Percentiles rank a stretch among this genome's conserved stretches.
Evolutionary conservation across 176 grass and related monocot genomes (phyloP).

Genomic region (Tillandsia leiboldiana): DNA sequence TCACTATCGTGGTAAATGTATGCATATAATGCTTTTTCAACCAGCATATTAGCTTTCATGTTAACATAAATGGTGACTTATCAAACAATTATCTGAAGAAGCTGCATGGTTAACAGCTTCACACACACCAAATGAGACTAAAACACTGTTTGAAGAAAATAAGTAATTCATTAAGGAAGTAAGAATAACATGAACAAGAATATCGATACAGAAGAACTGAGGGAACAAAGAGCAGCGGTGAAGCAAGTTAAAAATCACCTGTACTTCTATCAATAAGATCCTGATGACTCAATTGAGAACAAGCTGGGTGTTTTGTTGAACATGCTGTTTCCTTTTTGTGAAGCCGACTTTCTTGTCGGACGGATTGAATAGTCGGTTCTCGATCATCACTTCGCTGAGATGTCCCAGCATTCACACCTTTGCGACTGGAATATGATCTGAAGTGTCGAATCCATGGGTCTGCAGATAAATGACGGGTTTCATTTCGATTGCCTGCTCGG

Average conservation of each 20-base stretch:
- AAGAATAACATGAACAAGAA: background rate
- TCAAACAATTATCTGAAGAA: background rate
- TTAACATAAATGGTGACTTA: background rate
- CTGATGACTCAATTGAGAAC: constrained; percentile 20
- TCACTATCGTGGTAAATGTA: background rate
- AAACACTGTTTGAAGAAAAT: background rate
- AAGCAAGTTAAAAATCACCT: constrained; percentile 27
- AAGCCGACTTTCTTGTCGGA: constrained; percentile 11
- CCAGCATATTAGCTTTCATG: background rate
- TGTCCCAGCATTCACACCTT: background rate
- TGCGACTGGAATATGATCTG: constrained; percentile 18
- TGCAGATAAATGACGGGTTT: constrained; percentile 24
- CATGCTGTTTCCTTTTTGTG: constrained; percentile 26
- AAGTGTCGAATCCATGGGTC: constrained; percentile 62
- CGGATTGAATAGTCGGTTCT: constrained; percentile 25
- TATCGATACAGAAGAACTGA: background rate
- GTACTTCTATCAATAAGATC: constrained; percentile 23
- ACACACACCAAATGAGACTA: no score
- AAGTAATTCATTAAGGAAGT: background rate
- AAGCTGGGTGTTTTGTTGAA: constrained; percentile 13
- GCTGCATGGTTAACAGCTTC: no score
- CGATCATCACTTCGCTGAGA: constrained; percentile 14
- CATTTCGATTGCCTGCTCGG: constrained; percentile 11
- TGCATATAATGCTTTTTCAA: background rate
- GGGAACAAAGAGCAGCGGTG: constrained; percentile 1